Conservation (phyloP, 148 eudicot species). For the Vaccinium macrocarpon region DNA sequence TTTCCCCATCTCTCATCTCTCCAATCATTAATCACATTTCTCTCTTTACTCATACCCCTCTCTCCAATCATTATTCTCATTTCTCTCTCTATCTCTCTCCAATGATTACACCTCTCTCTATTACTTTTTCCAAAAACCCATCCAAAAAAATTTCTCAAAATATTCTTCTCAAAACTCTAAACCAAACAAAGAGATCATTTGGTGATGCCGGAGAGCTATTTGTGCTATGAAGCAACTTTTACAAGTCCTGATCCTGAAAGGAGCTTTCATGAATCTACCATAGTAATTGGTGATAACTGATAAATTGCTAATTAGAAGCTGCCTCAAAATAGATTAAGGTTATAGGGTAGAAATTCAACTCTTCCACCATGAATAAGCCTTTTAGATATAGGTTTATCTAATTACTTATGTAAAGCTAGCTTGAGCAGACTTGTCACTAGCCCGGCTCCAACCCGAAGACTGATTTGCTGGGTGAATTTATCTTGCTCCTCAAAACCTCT, state of each 20-base stretch:
- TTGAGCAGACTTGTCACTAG: neutral
- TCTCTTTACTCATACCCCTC: too few relatives aligned
- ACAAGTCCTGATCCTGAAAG: neutral
- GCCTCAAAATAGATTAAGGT: neutral
- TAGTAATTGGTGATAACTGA: conserved; percentile 7
- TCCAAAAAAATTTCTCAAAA: too few relatives aligned
- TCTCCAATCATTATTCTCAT: too few relatives aligned
- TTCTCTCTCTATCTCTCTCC: too few relatives aligned
- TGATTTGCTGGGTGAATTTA: neutral
- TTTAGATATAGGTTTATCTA: neutral
- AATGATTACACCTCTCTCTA: too few relatives aligned
- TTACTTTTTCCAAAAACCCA: too few relatives aligned
- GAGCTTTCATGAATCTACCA: neutral
- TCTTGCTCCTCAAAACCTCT: neutral
- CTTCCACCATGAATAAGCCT: neutral
- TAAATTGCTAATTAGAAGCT: conserved; percentile 4
- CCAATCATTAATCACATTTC: too few relatives aligned
- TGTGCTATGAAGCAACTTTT: neutral
- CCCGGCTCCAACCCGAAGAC: neutral
- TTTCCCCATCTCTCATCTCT: too few relatives aligned
- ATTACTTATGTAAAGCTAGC: neutral
- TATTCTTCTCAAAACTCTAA: too few relatives aligned
- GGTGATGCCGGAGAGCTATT: neutral
- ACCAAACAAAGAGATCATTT: too few relatives aligned
- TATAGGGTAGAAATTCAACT: neutral